Base-by-base conservation (phyloP, 306 rosid species). In the Lathyrus tuberosus region DNA sequence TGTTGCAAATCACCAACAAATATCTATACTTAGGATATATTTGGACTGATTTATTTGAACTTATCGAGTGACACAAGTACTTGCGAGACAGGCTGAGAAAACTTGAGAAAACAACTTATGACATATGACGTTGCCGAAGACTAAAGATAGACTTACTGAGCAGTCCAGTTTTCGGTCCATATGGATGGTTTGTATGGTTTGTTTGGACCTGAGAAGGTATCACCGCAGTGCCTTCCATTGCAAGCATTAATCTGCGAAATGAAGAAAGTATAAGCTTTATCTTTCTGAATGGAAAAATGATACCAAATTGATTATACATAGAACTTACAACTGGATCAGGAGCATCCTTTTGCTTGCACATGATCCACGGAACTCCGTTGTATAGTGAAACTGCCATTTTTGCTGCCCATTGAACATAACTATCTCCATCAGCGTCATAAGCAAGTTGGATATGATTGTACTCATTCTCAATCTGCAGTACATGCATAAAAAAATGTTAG, bases 151-250 rank as follows among this genome's bases (percentile, higher is more conserved):
- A 41, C 96, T 88, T 73, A 95, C 99, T 95, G 97, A 70, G 91
- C 97, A 73, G 96, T 91, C 99, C 99, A 95, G 72, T 95, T 95
- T 81, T 95, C 99, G 51, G 99, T 95, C 99, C 99, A 95, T 1
- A 95, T 0, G 18, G 72, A 0, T 65, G 99, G 99, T 71, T 95
- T 95, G 83, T 84, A 33, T 56, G 97, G 95, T 71, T 82, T 89
- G 79, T 95, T 95, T 43, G 99, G 99, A 41, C 99, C 99, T 7
- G 67, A 2, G 54, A 87, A 95, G 1, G 99, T 94, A 72, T 95
- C 99, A 62, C 96, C 99, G 24, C 99, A 95, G 40, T 95, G 92
- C 76, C 97, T 89, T 83, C 99, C 99, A 37, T 95, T 95, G 89
- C 99, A 95, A 17, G 96, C 75, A 80, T 91, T 95, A 65, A 95